Evolutionary conservation across 441 rosid species (phyloP).

Genomic region (Adansonia gregorii): DNA sequence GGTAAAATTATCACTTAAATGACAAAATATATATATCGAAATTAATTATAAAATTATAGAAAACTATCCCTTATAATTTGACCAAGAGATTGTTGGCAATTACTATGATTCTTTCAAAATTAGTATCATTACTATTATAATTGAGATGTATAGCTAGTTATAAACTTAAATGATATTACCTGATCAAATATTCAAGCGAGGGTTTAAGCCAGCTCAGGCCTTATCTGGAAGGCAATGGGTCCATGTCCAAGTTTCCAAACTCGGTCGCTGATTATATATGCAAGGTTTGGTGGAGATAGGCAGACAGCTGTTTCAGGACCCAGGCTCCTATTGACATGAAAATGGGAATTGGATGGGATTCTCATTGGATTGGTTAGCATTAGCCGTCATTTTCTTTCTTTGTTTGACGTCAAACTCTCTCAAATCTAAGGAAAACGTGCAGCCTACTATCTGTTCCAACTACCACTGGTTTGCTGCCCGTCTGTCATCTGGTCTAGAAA

Average conservation of each 20-base stretch:
- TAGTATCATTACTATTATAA: too few relatives aligned
- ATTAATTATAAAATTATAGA: too few relatives aligned
- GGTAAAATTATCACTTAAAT: too few relatives aligned
- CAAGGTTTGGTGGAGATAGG: neutral
- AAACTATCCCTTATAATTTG: too few relatives aligned
- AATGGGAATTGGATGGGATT: neutral
- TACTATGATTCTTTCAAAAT: too few relatives aligned
- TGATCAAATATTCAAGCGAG: too few relatives aligned
- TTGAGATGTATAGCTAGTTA: too few relatives aligned
- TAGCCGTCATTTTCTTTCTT: neutral
- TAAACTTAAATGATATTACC: too few relatives aligned
- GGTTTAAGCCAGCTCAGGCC: neutral
- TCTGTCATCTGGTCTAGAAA: too few relatives aligned
- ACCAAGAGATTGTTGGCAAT: too few relatives aligned
- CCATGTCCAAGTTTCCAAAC: neutral
- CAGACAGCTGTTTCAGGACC: conserved; percentile 1
- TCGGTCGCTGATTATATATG: neutral
- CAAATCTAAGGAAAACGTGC: conserved; percentile 20
- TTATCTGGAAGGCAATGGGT: neutral
- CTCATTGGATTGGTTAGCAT: conserved; percentile 14
- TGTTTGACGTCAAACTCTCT: neutral
- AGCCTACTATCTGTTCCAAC: conserved; percentile 27
- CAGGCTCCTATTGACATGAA: neutral
- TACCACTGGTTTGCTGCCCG: too few relatives aligned
- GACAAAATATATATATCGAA: too few relatives aligned